A percentile compares a stretch with the other conserved stretches of the same genome.
Conservation (phyloP, 2,329 filamentous ascomycete species). For the Beauveria sp. region DNA sequence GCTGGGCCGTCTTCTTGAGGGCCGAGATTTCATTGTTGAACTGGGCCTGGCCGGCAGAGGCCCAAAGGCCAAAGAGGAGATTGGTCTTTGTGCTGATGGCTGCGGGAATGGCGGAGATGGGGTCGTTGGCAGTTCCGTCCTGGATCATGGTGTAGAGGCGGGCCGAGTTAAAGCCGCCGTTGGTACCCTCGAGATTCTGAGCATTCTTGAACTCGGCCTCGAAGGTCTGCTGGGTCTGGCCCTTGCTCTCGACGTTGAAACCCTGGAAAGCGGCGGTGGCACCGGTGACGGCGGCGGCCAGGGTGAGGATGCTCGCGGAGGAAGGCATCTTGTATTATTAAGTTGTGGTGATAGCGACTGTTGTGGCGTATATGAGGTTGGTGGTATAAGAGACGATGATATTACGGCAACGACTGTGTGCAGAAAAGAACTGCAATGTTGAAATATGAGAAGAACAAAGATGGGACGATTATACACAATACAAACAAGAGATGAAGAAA, state of each 20-base stretch:
- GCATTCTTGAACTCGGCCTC: slow-evolving; percentile 62
- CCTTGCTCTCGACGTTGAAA: slow-evolving; percentile 64
- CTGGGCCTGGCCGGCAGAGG: slow-evolving; percentile 53
- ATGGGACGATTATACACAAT: neutral
- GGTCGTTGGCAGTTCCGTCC: slow-evolving; percentile 53
- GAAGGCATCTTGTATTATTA: slow-evolving; percentile 23
- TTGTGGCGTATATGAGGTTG: slow-evolving; percentile 4
- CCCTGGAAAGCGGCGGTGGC: slow-evolving; percentile 43
- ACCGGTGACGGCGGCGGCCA: slow-evolving; percentile 27
- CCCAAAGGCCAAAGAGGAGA: slow-evolving; percentile 79
- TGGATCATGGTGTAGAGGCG: slow-evolving; percentile 73
- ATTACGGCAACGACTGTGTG: slow-evolving; percentile 5
- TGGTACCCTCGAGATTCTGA: slow-evolving; percentile 53
- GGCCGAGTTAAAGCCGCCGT: slow-evolving; percentile 56
- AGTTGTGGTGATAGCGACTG: neutral
- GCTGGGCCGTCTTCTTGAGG: slow-evolving; percentile 57
- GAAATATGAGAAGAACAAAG: neutral
- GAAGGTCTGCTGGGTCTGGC: slow-evolving; percentile 58
- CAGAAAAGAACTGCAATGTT: neutral
- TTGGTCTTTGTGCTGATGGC: slow-evolving; percentile 73
- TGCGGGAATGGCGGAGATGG: slow-evolving; percentile 69
- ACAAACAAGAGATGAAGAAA: slow-evolving; percentile 1
- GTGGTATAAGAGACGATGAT: neutral
- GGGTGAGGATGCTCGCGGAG: slow-evolving; percentile 24
- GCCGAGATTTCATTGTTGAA: slow-evolving; percentile 70